A percentile compares a stretch with the other conserved stretches of the same genome.
Evolutionary conservation across 2,329 filamentous ascomycete species (phyloP).

Genomic region (Plenodomus lindquistii): DNA sequence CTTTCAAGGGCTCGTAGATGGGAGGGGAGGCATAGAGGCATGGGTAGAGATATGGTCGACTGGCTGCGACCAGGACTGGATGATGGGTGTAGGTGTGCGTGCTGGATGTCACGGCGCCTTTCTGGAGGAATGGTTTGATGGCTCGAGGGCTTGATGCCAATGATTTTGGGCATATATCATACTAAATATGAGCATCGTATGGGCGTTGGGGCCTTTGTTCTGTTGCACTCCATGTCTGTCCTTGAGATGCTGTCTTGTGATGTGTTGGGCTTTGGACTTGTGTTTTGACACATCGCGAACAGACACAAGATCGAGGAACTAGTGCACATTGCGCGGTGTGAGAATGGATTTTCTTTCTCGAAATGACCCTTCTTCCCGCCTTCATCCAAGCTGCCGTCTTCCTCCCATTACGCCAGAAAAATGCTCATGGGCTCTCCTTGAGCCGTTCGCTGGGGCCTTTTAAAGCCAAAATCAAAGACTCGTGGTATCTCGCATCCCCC

Average conservation of each 20-base stretch:
- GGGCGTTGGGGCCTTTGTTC: constrained; percentile 14
- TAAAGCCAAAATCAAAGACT: too few relatives aligned
- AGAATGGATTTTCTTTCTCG: too few relatives aligned
- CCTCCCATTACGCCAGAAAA: too few relatives aligned
- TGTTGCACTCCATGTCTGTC: neutral
- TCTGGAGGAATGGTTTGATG: neutral
- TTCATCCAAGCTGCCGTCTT: too few relatives aligned
- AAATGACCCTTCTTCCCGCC: neutral
- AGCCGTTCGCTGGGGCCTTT: too few relatives aligned
- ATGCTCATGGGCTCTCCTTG: too few relatives aligned
- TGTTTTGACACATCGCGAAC: too few relatives aligned
- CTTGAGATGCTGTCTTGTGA: neutral
- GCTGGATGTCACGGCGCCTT: neutral
- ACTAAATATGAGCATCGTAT: constrained; percentile 20
- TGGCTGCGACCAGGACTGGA: neutral
- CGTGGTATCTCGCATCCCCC: too few relatives aligned
- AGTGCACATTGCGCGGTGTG: too few relatives aligned
- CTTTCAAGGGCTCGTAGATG: constrained; percentile 53
- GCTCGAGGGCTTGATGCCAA: neutral
- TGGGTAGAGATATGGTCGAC: too few relatives aligned
- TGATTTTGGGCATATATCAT: constrained; percentile 1
- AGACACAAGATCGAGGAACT: too few relatives aligned
- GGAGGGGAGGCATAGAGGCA: constrained; percentile 2
- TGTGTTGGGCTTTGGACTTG: neutral
- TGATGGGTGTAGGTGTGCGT: neutral